These are phyloP conservation scores for Globisporangium heterothallicum DNA, from an alignment of 352 stramenopile species.

Conservation along the genomic window DNA sequence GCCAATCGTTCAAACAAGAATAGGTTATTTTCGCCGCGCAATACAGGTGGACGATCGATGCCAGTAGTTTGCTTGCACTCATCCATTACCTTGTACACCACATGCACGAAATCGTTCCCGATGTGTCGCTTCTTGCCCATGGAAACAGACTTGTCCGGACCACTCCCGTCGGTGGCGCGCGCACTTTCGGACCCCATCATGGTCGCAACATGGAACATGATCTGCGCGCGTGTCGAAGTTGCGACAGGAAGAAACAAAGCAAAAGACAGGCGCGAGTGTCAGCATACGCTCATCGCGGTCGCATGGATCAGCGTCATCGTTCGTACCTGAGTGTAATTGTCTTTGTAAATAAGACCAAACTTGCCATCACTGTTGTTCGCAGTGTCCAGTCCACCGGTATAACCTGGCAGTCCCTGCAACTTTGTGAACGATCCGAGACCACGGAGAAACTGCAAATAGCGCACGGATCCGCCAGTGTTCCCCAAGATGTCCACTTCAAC, in stretches of 20 bases:
- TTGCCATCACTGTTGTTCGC: constrained; percentile 63
- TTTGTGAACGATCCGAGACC: constrained; percentile 61
- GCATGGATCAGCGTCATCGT: neutral
- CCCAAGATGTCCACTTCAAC: constrained; percentile 65
- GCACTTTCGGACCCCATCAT: constrained; percentile 54
- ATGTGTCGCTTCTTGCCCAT: constrained; percentile 88
- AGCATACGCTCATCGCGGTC: neutral
- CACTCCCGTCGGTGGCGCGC: neutral
- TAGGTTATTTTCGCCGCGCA: too few relatives aligned
- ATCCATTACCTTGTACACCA: constrained; percentile 66
- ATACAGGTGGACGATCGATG: neutral
- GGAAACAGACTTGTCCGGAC: neutral
- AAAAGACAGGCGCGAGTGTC: too few relatives aligned
- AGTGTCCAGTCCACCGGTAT: constrained; percentile 74
- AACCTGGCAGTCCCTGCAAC: constrained; percentile 59
- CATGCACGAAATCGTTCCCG: constrained; percentile 86
- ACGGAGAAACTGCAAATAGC: constrained; percentile 72
- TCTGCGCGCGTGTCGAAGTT: too few relatives aligned
- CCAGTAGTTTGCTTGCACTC: neutral
- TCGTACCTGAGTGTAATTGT: constrained; percentile 56
- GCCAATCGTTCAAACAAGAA: neutral
- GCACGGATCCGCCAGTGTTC: constrained; percentile 63
- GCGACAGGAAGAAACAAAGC: neutral
- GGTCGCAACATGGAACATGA: constrained; percentile 84
- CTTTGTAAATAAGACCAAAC: constrained; percentile 69